Evolutionary conservation across 108 stramenopile genomes (phyloP).

Genomic region (Cylindrotheca fusiformis): DNA sequence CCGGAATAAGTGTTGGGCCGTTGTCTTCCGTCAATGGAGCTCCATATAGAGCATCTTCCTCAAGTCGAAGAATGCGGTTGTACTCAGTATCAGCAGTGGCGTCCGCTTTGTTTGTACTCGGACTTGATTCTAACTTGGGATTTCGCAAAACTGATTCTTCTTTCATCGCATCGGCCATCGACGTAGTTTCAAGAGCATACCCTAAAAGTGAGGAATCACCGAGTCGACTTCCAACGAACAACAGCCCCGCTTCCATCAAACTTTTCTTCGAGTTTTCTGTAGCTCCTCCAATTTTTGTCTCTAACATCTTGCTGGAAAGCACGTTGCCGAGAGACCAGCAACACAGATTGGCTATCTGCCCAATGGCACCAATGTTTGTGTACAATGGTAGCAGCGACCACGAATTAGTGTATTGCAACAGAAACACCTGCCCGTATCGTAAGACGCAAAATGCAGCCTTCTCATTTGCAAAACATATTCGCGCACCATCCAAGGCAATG

Average conservation of each 20-base stretch:
- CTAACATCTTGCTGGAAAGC: neutral
- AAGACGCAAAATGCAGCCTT: slow-evolving; percentile 58
- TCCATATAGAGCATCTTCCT: slow-evolving; percentile 76
- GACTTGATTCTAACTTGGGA: slow-evolving; percentile 5
- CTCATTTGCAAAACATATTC: slow-evolving; percentile 43
- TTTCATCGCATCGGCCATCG: slow-evolving; percentile 31
- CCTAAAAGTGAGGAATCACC: slow-evolving; percentile 80
- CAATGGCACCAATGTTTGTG: slow-evolving; percentile 60
- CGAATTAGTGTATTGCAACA: slow-evolving; percentile 47
- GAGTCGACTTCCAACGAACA: slow-evolving; percentile 79
- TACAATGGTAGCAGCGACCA: slow-evolving; percentile 67
- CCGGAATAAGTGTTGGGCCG: slow-evolving; percentile 46
- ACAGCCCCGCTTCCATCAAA: slow-evolving; percentile 44
- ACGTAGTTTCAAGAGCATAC: slow-evolving; percentile 51
- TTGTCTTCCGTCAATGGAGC: neutral
- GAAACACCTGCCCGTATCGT: slow-evolving; percentile 60
- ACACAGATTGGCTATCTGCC: slow-evolving; percentile 58
- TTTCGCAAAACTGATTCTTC: slow-evolving; percentile 15
- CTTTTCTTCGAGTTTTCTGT: neutral
- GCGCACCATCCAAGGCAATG: slow-evolving; percentile 71
- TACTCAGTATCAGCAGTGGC: slow-evolving; percentile 13
- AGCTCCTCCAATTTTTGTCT: neutral
- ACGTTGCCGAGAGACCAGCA: slow-evolving; percentile 29
- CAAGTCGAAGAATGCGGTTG: slow-evolving; percentile 50
- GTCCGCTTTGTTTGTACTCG: neutral